A percentile compares a stretch with the other conserved stretches of the same genome.
Evolutionary conservation across 768 basidiomycete species (phyloP).

Genomic region (Tylopilus intermedius): DNA sequence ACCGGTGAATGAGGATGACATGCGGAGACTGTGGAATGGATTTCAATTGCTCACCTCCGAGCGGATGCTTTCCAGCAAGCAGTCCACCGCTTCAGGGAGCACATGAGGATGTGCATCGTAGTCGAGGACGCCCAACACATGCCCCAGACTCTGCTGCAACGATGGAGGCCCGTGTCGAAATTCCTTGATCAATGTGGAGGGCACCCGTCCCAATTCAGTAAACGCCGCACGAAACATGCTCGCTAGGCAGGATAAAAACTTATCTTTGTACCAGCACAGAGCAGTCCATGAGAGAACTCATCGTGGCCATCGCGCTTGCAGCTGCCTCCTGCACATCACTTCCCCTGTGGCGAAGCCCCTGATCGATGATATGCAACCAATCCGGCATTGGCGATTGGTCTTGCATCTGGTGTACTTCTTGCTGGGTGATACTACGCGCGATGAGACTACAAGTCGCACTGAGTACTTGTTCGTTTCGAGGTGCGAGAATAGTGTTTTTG

Average conservation of each 20-base stretch:
- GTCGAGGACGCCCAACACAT: slow-evolving; percentile 62
- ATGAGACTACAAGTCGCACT: slow-evolving; percentile 71
- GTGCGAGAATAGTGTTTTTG: slow-evolving; percentile 52
- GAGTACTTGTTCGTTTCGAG: slow-evolving; percentile 68
- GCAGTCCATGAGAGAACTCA: slow-evolving; percentile 68
- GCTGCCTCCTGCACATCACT: slow-evolving; percentile 69
- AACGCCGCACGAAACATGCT: slow-evolving; percentile 8
- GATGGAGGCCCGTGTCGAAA: slow-evolving; percentile 45
- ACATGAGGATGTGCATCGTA: slow-evolving; percentile 55
- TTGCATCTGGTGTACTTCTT: slow-evolving; percentile 41
- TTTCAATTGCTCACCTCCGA: slow-evolving; percentile 40
- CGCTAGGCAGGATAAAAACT: slow-evolving; percentile 34
- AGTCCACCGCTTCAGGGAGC: slow-evolving; percentile 49
- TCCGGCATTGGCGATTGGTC: slow-evolving; percentile 42
- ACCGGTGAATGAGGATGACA: slow-evolving; percentile 18
- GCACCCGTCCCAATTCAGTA: slow-evolving; percentile 15
- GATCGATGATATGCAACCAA: slow-evolving; percentile 69
- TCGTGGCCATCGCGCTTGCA: slow-evolving; percentile 59
- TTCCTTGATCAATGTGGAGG: slow-evolving; percentile 60
- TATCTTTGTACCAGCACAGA: slow-evolving; percentile 66
- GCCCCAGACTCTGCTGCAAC: slow-evolving; percentile 70
- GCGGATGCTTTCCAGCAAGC: slow-evolving; percentile 57
- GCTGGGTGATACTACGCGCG: slow-evolving; percentile 54
- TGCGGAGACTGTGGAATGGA: slow-evolving; percentile 18
- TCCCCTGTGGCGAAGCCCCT: slow-evolving; percentile 64